Base-by-base conservation (phyloP, 2,329 filamentous ascomycete species). In the Magnaporthiopsis rhizophila region DNA sequence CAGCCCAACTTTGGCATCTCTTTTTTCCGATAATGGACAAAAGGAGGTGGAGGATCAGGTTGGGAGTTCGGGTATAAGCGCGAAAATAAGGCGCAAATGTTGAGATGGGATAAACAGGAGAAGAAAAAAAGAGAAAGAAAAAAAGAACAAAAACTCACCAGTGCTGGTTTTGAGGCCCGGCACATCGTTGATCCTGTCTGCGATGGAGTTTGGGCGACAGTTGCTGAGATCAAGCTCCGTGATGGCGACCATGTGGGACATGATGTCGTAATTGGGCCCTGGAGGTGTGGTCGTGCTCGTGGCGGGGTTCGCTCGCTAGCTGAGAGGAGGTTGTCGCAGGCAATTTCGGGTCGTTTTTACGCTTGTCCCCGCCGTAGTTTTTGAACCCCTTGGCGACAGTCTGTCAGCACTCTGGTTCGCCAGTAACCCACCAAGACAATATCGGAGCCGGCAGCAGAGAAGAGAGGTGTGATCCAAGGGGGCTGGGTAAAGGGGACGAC, bases 91-190 rank as follows among this genome's bases (percentile, higher is more conserved):
- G 28, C 28, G 3, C 28, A n/a, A 30, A 30, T 30, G 28, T 30
- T n/a, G 12, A 28, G 28, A 13, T 15, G 28, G 36, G 66, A 66
- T 64, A 58, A 66, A 63, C 63, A 58, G n/a, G n/a, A 64, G 63
- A 57, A 64, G 62, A 66, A 64, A 64, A 69, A 58, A 65, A 63
- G 58, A 58, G 28, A 67, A 65, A 64, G 57, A 66, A 63, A 64
- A 58, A 64, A 64, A 58, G 64, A 63, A 66, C 66, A 12, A 57
- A 65, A 63, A 66, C 84, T 81, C 74, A 87, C 84, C 84, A 72
- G 84, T 81, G 72, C 84, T 86, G 67, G 83, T 85, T 71, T 81
- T 85, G 64, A 87, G 75, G 38, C 80, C 84, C 3, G 84, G 84
- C 58, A 87, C 80, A 57, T 80, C 77, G 71, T 81, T 85, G 74